Percentiles rank a stretch among this genome's conserved stretches.
Evolutionary conservation across 2,329 filamentous ascomycete genomes (phyloP).

Genomic region (Chaetomium sp.): DNA sequence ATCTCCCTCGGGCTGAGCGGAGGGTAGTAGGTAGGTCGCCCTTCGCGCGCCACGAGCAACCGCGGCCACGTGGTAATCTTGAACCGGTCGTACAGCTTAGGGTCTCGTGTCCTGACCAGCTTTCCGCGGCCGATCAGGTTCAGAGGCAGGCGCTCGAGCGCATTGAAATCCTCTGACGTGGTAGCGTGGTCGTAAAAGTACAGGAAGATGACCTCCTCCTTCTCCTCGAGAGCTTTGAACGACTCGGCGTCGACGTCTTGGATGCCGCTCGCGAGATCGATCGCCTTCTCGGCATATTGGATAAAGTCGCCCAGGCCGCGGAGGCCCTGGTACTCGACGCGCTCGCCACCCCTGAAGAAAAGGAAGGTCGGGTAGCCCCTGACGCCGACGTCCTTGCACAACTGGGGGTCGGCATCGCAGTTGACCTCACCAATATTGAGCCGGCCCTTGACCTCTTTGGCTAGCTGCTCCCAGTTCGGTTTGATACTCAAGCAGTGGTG

Average conservation of each 20-base stretch:
- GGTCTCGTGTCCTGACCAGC: conserved; percentile 86
- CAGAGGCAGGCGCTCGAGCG: conserved; percentile 82
- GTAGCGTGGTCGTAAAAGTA: conserved; percentile 98
- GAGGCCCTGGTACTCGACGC: conserved; percentile 89
- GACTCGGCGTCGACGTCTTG: conserved; percentile 74
- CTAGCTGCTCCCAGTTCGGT: conserved; percentile 85
- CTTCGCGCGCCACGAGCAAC: conserved; percentile 84
- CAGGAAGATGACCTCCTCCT: conserved; percentile 92
- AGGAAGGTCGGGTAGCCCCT: conserved; percentile 84
- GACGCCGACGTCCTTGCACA: conserved; percentile 90
- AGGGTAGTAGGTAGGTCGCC: conserved; percentile 86
- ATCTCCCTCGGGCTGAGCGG: conserved; percentile 87
- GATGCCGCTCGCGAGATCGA: conserved; percentile 75
- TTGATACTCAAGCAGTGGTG: conserved; percentile 92
- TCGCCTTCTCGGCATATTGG: conserved; percentile 81
- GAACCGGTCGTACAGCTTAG: conserved; percentile 74
- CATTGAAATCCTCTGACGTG: conserved; percentile 86
- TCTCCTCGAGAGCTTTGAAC: conserved; percentile 84
- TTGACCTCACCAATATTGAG: conserved; percentile 96
- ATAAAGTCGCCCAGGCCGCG: conserved; percentile 90
- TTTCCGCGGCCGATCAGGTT: conserved; percentile 89
- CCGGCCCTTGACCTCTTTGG: conserved; percentile 84
- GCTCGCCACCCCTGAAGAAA: conserved; percentile 90
- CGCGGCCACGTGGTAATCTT: conserved; percentile 98
- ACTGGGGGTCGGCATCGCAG: conserved; percentile 78